Percentiles rank a stretch among this genome's conserved stretches.
Evolutionary conservation across 805 yeast species (phyloP).

Genomic region (Saccharomyces paradoxus): DNA sequence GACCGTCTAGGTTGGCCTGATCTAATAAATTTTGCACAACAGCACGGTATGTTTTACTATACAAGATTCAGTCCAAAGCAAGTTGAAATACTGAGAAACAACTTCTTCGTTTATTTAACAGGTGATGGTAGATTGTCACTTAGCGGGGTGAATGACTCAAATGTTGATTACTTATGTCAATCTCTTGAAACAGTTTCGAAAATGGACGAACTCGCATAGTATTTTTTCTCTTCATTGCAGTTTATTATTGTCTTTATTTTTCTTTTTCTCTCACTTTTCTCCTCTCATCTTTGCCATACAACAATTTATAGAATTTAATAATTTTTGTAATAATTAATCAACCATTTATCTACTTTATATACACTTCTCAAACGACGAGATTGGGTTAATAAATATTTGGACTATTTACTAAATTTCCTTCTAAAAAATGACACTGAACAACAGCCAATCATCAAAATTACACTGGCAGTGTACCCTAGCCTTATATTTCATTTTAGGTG

Average conservation of each 20-base stretch:
- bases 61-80: slow-evolving; percentile 73
- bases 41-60: slow-evolving; percentile 94
- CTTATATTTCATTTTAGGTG: not conserved
- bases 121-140: slow-evolving; percentile 86
- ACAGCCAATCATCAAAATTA: not conserved
- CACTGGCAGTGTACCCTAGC: not conserved
- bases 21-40: slow-evolving; percentile 47
- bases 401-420: not conserved
- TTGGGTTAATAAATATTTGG: not conserved
- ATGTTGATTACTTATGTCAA: slow-evolving; percentile 51
- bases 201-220: not conserved
- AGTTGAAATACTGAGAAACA: slow-evolving; percentile 59
- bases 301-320: not conserved
- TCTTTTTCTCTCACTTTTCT: not conserved
- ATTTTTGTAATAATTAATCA: not conserved
- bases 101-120: slow-evolving; percentile 76
- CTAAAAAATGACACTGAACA: not conserved
- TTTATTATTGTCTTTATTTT: not conserved
- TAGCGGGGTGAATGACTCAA: slow-evolving; percentile 75
- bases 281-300: not conserved
- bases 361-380: not conserved
- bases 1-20: slow-evolving; percentile 75
- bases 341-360: not conserved
- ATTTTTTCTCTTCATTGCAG: not conserved
- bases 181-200: slow-evolving; percentile 11